Evolutionary conservation across 768 basidiomycete species (phyloP).

Genomic region (Pisolithus orientalis): DNA sequence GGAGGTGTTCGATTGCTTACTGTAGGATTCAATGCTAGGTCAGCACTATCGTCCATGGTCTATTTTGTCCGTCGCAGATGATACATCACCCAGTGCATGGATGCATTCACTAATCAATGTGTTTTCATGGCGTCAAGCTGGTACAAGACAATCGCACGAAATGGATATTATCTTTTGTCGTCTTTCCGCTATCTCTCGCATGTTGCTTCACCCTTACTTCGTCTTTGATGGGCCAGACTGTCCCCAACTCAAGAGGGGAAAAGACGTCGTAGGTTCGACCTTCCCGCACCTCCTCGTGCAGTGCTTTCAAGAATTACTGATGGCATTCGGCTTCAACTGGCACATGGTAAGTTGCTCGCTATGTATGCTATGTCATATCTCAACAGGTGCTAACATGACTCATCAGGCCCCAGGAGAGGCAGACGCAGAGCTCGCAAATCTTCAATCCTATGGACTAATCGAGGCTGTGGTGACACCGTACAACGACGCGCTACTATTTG

Average conservation of each 20-base stretch:
- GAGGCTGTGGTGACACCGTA: neutral
- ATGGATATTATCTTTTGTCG: too few relatives aligned
- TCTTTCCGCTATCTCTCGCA: too few relatives aligned
- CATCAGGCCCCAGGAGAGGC: conserved; percentile 4
- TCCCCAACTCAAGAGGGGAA: conserved; percentile 37
- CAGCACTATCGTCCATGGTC: neutral
- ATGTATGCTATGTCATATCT: conserved; percentile 6
- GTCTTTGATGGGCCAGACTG: conserved; percentile 45
- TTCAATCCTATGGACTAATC: conserved; percentile 1
- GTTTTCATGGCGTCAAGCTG: too few relatives aligned
- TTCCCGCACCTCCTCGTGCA: conserved; percentile 5
- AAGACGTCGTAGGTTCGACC: conserved; percentile 20
- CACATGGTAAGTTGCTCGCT: too few relatives aligned
- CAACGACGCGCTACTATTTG: neutral
- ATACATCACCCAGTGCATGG: conserved; percentile 15
- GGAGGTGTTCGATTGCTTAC: neutral
- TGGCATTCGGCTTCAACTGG: too few relatives aligned
- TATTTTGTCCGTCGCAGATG: neutral
- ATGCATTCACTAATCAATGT: too few relatives aligned
- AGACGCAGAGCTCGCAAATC: conserved; percentile 2
- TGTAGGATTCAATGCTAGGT: neutral
- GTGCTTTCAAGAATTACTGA: too few relatives aligned
- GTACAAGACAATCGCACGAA: too few relatives aligned
- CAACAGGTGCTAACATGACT: neutral
- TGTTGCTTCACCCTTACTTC: too few relatives aligned